A percentile compares a stretch with the other conserved stretches of the same genome.
Conservation (phyloP, 139 green algal genomes). For the Coelastrella sp. region DNA sequence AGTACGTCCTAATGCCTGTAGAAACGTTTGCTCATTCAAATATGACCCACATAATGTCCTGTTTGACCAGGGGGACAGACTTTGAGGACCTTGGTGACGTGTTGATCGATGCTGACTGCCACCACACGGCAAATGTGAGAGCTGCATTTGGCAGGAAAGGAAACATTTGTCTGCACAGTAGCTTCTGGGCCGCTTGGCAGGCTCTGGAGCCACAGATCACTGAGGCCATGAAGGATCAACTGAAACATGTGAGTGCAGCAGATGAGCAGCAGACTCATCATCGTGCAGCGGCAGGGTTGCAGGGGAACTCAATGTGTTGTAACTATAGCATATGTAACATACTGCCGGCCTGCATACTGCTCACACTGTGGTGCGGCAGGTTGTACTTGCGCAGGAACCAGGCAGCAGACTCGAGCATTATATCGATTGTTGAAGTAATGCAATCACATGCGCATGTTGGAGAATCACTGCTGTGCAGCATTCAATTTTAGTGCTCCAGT, state of each 20-base stretch:
- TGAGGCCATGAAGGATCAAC: not conserved
- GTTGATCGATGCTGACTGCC: not conserved
- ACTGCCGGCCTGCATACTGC: too few species aligned
- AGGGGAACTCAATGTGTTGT: not conserved
- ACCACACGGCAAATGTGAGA: not conserved
- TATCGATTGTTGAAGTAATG: too few species aligned
- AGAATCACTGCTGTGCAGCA: too few species aligned
- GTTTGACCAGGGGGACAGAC: slow-evolving; percentile 32
- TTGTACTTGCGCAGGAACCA: too few species aligned
- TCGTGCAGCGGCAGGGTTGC: not conserved
- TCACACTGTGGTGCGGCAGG: too few species aligned
- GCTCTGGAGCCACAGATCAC: not conserved
- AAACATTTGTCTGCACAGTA: not conserved
- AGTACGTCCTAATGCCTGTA: too few species aligned
- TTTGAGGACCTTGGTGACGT: slow-evolving; percentile 15
- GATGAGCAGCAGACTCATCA: not conserved
- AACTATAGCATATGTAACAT: too few species aligned
- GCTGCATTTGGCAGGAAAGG: not conserved
- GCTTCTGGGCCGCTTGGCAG: slow-evolving; percentile 15
- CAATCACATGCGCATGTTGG: too few species aligned
- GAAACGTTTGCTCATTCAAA: too few species aligned
- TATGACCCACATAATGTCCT: too few species aligned
- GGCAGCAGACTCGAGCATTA: too few species aligned
- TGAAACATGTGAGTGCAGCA: not conserved
- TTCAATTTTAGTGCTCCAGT: too few species aligned